Evolutionary conservation across 1,139 yeast species (phyloP).

Genomic region (Diutina pseudorugosa): DNA sequence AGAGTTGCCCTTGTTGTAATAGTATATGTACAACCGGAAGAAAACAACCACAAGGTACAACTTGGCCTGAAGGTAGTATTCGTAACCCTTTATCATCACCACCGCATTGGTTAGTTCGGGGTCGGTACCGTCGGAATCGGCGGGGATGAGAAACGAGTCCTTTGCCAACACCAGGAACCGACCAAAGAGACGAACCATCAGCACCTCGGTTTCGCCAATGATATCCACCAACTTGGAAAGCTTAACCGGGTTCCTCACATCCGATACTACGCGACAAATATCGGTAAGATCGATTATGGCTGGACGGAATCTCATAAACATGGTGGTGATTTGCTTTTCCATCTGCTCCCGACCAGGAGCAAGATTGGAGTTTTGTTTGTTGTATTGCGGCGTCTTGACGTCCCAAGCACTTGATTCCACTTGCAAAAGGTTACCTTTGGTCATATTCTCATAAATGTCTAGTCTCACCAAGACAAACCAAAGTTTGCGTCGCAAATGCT

Average conservation of each 20-base stretch:
- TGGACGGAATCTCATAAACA: conserved; percentile 1
- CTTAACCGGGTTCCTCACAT: neutral
- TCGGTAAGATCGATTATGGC: neutral
- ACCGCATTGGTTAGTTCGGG: neutral
- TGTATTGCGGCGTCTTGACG: conserved; percentile 7
- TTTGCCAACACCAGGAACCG: conserved; percentile 5
- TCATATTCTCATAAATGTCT: conserved; percentile 6
- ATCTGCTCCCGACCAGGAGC: conserved; percentile 5
- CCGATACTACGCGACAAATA: neutral
- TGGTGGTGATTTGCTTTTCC: conserved; percentile 5
- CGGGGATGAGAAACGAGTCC: conserved; percentile 5
- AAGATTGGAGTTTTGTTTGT: conserved; percentile 6
- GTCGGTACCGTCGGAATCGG: neutral
- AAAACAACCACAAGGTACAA: conserved; percentile 6
- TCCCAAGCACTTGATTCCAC: conserved; percentile 4
- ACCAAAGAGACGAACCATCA: conserved; percentile 5
- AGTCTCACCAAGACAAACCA: conserved; percentile 8
- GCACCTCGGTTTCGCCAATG: neutral
- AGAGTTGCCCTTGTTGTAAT: conserved; percentile 6
- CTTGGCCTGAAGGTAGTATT: conserved; percentile 5
- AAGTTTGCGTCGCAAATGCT: conserved; percentile 8
- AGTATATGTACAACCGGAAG: conserved; percentile 8
- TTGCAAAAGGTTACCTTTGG: conserved; percentile 6
- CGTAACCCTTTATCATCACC: conserved; percentile 1
- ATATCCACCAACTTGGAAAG: neutral